Base-by-base conservation (phyloP, 805 yeast genomes). In the Grigorovia yakushimaensis region DNA sequence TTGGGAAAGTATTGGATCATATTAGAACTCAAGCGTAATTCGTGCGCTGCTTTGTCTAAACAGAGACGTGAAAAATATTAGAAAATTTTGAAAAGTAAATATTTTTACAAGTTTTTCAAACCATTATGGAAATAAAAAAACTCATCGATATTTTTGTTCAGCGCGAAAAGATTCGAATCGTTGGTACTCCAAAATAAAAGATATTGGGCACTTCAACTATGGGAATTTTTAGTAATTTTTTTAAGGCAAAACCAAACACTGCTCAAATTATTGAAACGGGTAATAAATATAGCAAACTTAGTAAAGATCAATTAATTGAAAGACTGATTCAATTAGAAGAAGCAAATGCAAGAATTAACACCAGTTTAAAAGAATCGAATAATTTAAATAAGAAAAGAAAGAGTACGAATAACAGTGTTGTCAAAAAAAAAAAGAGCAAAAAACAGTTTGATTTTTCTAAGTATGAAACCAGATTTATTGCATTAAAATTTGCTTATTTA, bases 401-500 rank as follows among this genome's bases (percentile, higher is more conserved):
- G 17, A 33, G 10, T 24, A 21, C 11, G 5, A 17, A 30, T 30
- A 24, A 38, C 10, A 36, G 4, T 37, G 24, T 5, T 17, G 18
- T 42, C 13, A 46, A 36, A 15, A 46, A 49, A 19, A 53, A 68
- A 61, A 53, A 68, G 60, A 46, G 67, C 59, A 54, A 63, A 55
- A 62, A 77, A 69, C 62, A 63, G 20, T 79, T 88, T 61, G 91
- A 86, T 55, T 84, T 84, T 54, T 67, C 78, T 15, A 81, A 78
- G 51, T 77, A 77, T 57, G 53, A 70, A 10, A 78, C 79, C 1
- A 70, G 98, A 47, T 78, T 77, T 50, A 75, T 93, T 13, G 98
- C 95, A 0, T 59, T 93, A 27, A 71, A 77, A 51, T 93, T 93
- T 67, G 84, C 96, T 0, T 93, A 93, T 62, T 59, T 86, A 43